These are phyloP conservation scores for Malassezia arunalokei DNA, from an alignment of 1,284 basidiomycete species.

Conservation along the genomic window DNA sequence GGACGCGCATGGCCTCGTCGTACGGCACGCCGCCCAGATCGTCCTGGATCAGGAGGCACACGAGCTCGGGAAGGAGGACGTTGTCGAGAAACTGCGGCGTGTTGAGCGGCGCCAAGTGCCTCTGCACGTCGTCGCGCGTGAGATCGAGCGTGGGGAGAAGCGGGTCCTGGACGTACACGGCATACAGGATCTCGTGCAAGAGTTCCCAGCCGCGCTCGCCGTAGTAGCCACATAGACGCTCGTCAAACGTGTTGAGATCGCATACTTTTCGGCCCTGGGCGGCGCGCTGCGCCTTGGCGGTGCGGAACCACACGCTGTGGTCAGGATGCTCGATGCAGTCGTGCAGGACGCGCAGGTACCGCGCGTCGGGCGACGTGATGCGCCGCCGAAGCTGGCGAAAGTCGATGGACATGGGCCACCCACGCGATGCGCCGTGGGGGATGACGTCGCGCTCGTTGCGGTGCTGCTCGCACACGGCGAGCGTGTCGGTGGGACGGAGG, in stretches of 20 bases:
- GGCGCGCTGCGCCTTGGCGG: background rate
- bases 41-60: conserved; percentile 15
- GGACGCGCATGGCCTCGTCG: conserved; percentile 3
- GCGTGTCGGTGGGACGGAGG: conserved; percentile 13
- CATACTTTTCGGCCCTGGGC: background rate
- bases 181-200: conserved; percentile 7
- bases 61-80: conserved; percentile 14
- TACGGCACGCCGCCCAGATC: conserved; percentile 8
- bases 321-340: conserved; percentile 7
- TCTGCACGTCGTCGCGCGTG: background rate
- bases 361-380: conserved; percentile 1
- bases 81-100: conserved; percentile 3
- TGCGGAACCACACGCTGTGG: conserved; percentile 7
- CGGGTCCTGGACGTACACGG: conserved; percentile 11
- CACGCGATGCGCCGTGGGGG: conserved; percentile 1
- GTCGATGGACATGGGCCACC: conserved; percentile 7
- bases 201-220: conserved; percentile 14
- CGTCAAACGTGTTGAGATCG: conserved; percentile 8
- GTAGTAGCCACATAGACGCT: conserved; percentile 13
- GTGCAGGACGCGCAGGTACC: conserved; percentile 10
- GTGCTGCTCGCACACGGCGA: conserved; percentile 14
- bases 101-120: conserved; percentile 5
- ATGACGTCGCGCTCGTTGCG: conserved; percentile 14
- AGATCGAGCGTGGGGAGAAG: conserved; percentile 11
- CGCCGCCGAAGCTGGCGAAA: conserved; percentile 8